A percentile compares a stretch with the other conserved stretches of the same genome.
Evolutionary conservation across 176 grass and related monocot species (phyloP).

Genomic region (bread wheat (Triticum aestivum)): IWGSC_CS_RefSeq_v2.1 NC_057799.1:29902420-29902919

Average conservation of each 20-base stretch:
- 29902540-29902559: background rate
- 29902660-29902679: background rate
- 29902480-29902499: background rate
- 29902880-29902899: background rate
- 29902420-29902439: background rate
- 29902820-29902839: conserved; percentile 36
- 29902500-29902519: too few relatives aligned
- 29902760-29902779: background rate
- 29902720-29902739: background rate
- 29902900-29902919: too few relatives aligned
- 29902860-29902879: conserved; percentile 33
- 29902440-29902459: background rate
- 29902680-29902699: background rate
- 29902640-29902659: background rate
- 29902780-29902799: conserved; percentile 28
- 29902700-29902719: background rate
- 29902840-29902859: conserved; percentile 25
- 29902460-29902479: background rate
- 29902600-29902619: background rate
- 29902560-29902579: too few relatives aligned
- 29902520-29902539: background rate
- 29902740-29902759: background rate
- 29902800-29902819: conserved; percentile 22
- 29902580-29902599: too few relatives aligned
- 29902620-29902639: background rate